Evolutionary conservation across 805 yeast species (phyloP).

Genomic region (Komagataella pseudopastoris): DNA sequence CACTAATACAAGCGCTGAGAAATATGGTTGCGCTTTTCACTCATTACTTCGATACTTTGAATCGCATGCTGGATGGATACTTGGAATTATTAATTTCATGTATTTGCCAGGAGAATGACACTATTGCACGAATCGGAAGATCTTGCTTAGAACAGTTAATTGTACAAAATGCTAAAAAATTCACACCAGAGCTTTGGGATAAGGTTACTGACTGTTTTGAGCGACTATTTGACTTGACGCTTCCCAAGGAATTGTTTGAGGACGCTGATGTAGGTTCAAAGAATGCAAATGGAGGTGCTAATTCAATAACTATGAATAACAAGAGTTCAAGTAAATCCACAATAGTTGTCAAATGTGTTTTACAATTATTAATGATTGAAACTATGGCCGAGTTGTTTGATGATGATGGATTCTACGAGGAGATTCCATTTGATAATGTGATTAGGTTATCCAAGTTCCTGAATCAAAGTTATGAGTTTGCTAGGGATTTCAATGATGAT

Average conservation of each 20-base stretch:
- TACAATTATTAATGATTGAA: constrained; percentile 83
- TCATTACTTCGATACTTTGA: constrained; percentile 67
- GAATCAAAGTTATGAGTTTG: constrained; percentile 63
- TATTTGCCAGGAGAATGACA: constrained; percentile 93
- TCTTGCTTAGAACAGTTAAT: constrained; percentile 75
- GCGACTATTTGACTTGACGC: constrained; percentile 63
- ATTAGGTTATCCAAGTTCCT: constrained; percentile 46
- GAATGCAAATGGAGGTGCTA: constrained; percentile 8
- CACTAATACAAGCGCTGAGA: constrained; percentile 88
- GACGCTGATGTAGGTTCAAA: constrained; percentile 16
- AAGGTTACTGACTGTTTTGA: constrained; percentile 52
- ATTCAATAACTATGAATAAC: constrained; percentile 3
- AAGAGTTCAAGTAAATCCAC: constrained; percentile 36
- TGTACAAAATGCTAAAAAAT: constrained; percentile 57
- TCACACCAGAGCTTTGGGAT: constrained; percentile 61
- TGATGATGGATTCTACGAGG: constrained; percentile 48
- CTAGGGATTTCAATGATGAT: constrained; percentile 79
- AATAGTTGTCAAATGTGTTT: constrained; percentile 83
- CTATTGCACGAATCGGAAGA: constrained; percentile 90
- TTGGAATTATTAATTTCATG: constrained; percentile 71
- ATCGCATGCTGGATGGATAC: constrained; percentile 64
- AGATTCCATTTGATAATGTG: constrained; percentile 56
- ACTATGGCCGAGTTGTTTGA: constrained; percentile 71
- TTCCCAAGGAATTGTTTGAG: constrained; percentile 70
- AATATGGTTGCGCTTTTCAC: constrained; percentile 76